These are phyloP conservation scores for Bruguiera parviflora DNA, from an alignment of 345 rosid genomes.

Conservation along the genomic window DNA sequence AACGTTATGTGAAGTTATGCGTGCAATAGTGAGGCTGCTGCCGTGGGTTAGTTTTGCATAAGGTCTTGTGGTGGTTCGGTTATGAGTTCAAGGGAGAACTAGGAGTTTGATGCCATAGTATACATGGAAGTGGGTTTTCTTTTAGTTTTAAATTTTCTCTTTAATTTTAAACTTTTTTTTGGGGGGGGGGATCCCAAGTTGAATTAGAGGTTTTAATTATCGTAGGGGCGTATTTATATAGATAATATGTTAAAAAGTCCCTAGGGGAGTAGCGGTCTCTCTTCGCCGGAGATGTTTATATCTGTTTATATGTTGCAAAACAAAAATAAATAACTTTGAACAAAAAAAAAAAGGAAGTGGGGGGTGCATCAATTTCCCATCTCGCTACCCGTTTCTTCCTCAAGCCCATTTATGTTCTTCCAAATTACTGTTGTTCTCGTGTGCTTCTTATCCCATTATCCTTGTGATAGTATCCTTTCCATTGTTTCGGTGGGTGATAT, in stretches of 20 bases:
- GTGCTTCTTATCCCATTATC: too few relatives aligned
- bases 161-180: background rate
- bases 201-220: constrained; percentile 39
- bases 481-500: background rate
- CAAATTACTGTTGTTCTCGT: too few relatives aligned
- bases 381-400: constrained; percentile 5
- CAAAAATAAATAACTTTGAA: constrained; percentile 13
- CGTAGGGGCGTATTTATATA: constrained; percentile 43
- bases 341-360: constrained; percentile 1
- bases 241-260: constrained; percentile 19
- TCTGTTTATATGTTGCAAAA: constrained; percentile 41
- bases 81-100: constrained; percentile 11
- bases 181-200: constrained; percentile 22
- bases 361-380: constrained; percentile 11
- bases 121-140: constrained; percentile 50
- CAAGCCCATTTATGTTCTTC: background rate
- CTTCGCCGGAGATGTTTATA: constrained; percentile 45
- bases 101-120: constrained; percentile 39
- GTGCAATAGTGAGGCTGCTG: background rate
- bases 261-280: constrained; percentile 28
- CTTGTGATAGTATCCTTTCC: background rate
- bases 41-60: constrained; percentile 14
- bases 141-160: constrained; percentile 21
- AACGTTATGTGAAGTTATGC: constrained; percentile 59
- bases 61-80: constrained; percentile 7